Conservation (phyloP, 192 early-diverging fungal species). For the Entomortierella chlamydospora region DNA sequence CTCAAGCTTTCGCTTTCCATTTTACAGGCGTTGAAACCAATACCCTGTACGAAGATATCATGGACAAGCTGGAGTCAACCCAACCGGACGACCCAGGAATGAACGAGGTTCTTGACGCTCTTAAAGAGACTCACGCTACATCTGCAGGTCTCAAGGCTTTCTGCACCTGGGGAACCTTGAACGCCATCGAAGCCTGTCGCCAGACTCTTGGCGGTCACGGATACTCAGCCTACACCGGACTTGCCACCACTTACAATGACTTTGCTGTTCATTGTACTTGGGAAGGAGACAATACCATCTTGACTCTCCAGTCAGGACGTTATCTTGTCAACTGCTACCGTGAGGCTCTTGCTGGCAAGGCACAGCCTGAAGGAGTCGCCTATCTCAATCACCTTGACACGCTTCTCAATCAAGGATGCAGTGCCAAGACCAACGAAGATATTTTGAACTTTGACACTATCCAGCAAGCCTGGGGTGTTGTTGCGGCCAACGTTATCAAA, state of each 20-base stretch:
- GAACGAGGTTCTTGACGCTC: constrained; percentile 74
- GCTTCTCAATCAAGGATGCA: constrained; percentile 60
- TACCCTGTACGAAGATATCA: constrained; percentile 81
- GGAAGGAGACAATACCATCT: constrained; percentile 93
- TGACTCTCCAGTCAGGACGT: constrained; percentile 89
- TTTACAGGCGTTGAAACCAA: constrained; percentile 90
- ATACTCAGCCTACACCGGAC: constrained; percentile 92
- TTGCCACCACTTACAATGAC: constrained; percentile 86
- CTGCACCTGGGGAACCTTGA: constrained; percentile 91
- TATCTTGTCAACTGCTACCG: constrained; percentile 82
- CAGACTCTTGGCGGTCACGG: constrained; percentile 94
- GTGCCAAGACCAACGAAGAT: constrained; percentile 62
- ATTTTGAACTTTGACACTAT: constrained; percentile 71
- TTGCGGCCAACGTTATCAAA: constrained; percentile 84
- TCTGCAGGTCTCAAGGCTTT: constrained; percentile 93
- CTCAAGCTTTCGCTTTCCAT: constrained; percentile 90
- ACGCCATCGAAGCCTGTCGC: constrained; percentile 92
- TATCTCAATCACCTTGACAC: constrained; percentile 75
- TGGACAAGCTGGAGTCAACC: constrained; percentile 78
- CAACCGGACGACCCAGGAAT: constrained; percentile 70
- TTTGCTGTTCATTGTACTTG: constrained; percentile 93
- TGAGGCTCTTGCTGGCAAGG: constrained; percentile 79
- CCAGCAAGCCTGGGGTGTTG: constrained; percentile 83
- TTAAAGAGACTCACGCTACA: constrained; percentile 94
- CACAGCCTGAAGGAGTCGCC: constrained; percentile 78